phyloP scores from a whole-genome alignment of 2,329 filamentous ascomycete species.

The Aspergillus intermedius region DNA sequence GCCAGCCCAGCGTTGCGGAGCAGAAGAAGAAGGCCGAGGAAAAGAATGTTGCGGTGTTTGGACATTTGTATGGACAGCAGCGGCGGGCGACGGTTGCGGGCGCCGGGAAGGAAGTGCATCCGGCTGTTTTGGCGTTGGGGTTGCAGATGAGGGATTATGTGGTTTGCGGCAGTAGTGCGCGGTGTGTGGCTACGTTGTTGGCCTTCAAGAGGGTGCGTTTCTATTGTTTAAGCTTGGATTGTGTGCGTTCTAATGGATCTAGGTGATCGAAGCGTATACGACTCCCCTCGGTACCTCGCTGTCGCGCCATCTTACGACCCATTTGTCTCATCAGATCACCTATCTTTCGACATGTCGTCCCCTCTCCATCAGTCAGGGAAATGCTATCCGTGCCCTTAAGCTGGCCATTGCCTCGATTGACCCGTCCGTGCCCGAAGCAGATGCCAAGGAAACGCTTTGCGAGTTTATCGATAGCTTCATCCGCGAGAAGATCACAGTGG shows the following conservation, averaged over 20 bases:
- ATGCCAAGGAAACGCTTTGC: constrained; percentile 72
- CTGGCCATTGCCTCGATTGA: constrained; percentile 86
- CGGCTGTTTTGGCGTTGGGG: constrained; percentile 74
- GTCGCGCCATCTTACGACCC: constrained; percentile 81
- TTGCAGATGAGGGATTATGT: constrained; percentile 86
- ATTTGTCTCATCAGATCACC: constrained; percentile 92
- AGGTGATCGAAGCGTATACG: constrained; percentile 89
- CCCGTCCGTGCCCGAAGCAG: constrained; percentile 71
- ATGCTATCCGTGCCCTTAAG: constrained; percentile 91
- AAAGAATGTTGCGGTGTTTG: constrained; percentile 69
- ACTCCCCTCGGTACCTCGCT: constrained; percentile 80
- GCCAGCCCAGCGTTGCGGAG: constrained; percentile 32
- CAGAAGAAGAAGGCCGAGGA: constrained; percentile 53
- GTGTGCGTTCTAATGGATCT: constrained; percentile 11
- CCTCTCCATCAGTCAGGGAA: constrained; percentile 94
- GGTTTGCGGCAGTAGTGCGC: constrained; percentile 80
- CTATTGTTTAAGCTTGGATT: constrained; percentile 1
- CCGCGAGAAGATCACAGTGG: constrained; percentile 78
- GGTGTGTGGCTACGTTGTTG: constrained; percentile 78
- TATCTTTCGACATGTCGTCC: constrained; percentile 91
- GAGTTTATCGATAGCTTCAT: constrained; percentile 84
- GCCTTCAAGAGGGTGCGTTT: constrained; percentile 74
- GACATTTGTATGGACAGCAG: constrained; percentile 72
- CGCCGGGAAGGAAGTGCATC: constrained; percentile 69
- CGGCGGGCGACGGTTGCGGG: constrained; percentile 58